Evolutionary conservation across 2,329 filamentous ascomycete species (phyloP).

Genomic region (Pleomassaria siparia): DNA sequence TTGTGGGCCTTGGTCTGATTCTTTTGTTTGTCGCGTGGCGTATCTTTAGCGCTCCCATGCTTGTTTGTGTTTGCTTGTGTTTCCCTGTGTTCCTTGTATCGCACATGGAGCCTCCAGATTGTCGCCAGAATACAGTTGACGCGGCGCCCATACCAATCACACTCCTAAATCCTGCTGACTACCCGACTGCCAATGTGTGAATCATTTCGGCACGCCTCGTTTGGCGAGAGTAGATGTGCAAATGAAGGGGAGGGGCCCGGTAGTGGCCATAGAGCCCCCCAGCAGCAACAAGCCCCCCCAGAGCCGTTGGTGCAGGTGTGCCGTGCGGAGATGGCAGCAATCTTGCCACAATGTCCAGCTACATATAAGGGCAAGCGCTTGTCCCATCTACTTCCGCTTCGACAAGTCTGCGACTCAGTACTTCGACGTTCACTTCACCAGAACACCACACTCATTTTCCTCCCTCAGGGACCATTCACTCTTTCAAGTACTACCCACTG

Average conservation of each 20-base stretch:
- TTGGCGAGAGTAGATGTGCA: neutral
- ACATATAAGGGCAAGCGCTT: neutral
- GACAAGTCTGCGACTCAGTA: conserved; percentile 10
- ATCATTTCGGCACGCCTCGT: neutral
- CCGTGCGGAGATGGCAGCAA: conserved; percentile 1
- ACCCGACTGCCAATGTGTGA: neutral
- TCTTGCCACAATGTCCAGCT: neutral
- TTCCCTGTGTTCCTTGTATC: neutral
- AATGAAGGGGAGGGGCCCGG: neutral
- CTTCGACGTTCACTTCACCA: conserved; percentile 11
- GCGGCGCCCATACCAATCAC: neutral
- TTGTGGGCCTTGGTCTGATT: neutral
- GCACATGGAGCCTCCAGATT: neutral
- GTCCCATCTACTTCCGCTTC: neutral
- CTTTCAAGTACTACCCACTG: conserved; percentile 3
- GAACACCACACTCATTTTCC: conserved; percentile 7
- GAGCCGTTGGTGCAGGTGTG: neutral
- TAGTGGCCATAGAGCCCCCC: too few species aligned
- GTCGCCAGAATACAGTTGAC: neutral
- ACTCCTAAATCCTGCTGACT: neutral
- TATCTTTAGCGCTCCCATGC: neutral
- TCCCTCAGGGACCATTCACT: conserved; percentile 6
- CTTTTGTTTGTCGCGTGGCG: neutral
- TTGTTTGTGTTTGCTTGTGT: too few species aligned
- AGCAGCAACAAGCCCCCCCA: too few species aligned